Evolutionary conservation across 495 filamentous ascomycete species (phyloP).

Genomic region (Astrothelium subdiscretum): DNA sequence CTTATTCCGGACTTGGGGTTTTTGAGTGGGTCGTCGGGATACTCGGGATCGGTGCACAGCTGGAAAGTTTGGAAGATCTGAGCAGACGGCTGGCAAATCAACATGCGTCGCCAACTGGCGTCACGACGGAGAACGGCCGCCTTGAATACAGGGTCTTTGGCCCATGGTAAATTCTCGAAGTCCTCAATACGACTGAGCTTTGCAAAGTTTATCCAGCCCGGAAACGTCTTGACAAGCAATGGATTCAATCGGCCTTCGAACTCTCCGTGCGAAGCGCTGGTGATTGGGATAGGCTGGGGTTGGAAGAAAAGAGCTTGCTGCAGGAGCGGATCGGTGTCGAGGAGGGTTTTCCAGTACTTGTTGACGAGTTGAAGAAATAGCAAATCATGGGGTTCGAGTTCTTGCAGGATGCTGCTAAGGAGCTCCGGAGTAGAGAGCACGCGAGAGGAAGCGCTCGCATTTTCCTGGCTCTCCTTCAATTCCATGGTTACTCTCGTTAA

Average conservation of each 20-base stretch:
- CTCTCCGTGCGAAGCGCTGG: neutral
- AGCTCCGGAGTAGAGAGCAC: neutral
- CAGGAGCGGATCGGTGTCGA: neutral
- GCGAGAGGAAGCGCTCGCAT: neutral
- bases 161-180: neutral
- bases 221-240: neutral
- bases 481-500: too few relatives aligned
- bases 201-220: neutral
- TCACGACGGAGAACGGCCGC: neutral
- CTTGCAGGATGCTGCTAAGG: neutral
- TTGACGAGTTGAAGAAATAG: neutral
- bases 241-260: neutral
- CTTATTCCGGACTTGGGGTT: too few relatives aligned
- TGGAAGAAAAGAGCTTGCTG: neutral
- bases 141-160: neutral
- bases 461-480: too few relatives aligned
- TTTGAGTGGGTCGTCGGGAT: too few relatives aligned
- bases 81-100: neutral
- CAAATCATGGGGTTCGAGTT: neutral
- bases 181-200: neutral
- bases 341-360: neutral
- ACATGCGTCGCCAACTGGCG: neutral
- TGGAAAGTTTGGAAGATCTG: neutral
- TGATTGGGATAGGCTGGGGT: neutral
- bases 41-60: too few relatives aligned